Base-by-base conservation (phyloP, 2,329 filamentous ascomycete species). In the Colletotrichum tanaceti region DNA sequence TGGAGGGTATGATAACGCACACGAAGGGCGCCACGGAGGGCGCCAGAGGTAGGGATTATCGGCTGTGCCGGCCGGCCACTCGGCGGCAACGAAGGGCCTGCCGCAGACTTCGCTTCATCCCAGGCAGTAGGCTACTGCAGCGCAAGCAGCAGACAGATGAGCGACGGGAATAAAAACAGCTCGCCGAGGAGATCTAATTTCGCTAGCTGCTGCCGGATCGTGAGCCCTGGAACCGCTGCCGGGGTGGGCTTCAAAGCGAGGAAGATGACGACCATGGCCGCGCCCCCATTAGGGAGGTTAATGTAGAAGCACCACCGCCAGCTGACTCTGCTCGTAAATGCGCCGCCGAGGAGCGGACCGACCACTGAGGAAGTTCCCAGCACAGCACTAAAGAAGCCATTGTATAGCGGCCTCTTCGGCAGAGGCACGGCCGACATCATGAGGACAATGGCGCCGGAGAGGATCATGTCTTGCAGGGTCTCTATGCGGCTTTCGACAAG, bases 271-370 rank as follows among this genome's bases (percentile, higher is more conserved):
- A 58, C 55, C 55, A 58, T 58, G 43, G 55, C 55, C 39, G 43
- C 71, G 28, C 80, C 85, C 4, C 79, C 79, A 39, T 84, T 77
- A 39, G 83, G 83, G 32, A 85, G 74, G 76, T 93, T 93, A 76
- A 92, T 86, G 74, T 88, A 89, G 76, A 89, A 89, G 73, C 86
- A 92, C 89, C 89, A 91, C 57, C 90, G 81, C 90, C 90, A 92
- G 18, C 81, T 85, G 35, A 86, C 86, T 62, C 85, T 83, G 71
- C 85, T 81, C 0, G 90, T 90, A 74, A 93, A 91, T 24, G 87
- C 83, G 41, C 90, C 90, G 18, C 90, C 90, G 4, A 92, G 80
- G 16, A 92, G 82, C 1, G 90, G 90, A 0, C 90, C 90, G 39
- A 91, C 81, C 22, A 87, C 86, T n/a, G 85, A 87, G 3, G 90